Conservation (phyloP, 1,284 basidiomycete genomes). For the Pseudozyma pruni region DNA sequence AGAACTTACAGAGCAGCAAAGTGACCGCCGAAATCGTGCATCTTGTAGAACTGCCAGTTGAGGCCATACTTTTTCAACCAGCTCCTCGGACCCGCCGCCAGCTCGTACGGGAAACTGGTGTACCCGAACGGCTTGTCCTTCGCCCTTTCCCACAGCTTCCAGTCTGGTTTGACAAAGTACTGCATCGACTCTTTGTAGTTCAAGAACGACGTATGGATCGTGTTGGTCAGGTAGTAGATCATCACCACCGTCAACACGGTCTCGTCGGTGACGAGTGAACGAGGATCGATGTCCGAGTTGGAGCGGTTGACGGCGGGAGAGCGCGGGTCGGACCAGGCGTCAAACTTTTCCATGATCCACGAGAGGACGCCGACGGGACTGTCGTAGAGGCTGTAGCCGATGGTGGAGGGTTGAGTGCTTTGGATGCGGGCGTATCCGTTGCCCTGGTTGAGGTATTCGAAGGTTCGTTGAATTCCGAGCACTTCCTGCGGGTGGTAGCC, state of each 20-base stretch:
- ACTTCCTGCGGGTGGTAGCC: constrained; percentile 34
- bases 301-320: constrained; percentile 46
- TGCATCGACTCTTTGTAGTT: constrained; percentile 44
- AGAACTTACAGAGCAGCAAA: constrained; percentile 58
- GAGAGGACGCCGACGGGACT: constrained; percentile 34
- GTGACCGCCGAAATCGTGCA: constrained; percentile 56
- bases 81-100: constrained; percentile 31
- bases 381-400: constrained; percentile 33
- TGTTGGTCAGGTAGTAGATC: constrained; percentile 51
- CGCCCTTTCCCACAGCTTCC: constrained; percentile 21
- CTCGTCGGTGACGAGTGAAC: constrained; percentile 46
- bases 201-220: constrained; percentile 50
- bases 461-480: constrained; percentile 19
- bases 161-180: constrained; percentile 25
- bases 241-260: constrained; percentile 47
- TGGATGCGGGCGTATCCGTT: constrained; percentile 32
- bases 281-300: constrained; percentile 2
- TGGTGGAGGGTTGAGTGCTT: constrained; percentile 27
- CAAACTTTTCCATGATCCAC: constrained; percentile 52
- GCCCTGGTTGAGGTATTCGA: constrained; percentile 33
- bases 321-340: constrained; percentile 55
- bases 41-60: constrained; percentile 43
- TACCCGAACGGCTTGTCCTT: constrained; percentile 45
- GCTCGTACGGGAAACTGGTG: constrained; percentile 48
- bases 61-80: constrained; percentile 39